These are phyloP conservation scores for Volvariella surrecta DNA, from an alignment of 1,284 basidiomycete species.

Conservation along the genomic window DNA sequence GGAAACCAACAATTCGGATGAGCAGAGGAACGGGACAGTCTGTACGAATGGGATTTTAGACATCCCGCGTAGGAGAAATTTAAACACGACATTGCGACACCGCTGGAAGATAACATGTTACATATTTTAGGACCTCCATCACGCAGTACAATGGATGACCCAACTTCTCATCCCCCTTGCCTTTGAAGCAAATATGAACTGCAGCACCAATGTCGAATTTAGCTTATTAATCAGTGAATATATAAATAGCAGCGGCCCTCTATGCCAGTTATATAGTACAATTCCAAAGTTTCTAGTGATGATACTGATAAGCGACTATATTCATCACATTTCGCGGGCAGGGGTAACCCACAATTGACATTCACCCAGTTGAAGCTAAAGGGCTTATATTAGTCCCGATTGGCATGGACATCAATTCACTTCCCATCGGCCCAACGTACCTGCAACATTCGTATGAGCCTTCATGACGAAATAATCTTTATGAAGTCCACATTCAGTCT, in stretches of 20 bases:
- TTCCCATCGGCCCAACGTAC: no score
- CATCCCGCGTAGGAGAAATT: background rate
- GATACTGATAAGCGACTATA: no score
- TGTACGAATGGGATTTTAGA: background rate
- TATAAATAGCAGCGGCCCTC: background rate
- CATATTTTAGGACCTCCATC: background rate
- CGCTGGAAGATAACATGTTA: background rate
- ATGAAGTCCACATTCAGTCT: constrained; percentile 96
- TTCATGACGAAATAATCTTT: constrained; percentile 77
- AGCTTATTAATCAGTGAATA: background rate
- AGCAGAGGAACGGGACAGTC: no score
- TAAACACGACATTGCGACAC: background rate
- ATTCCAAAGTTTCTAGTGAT: no score
- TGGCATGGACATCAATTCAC: no score
- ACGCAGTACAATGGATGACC: background rate
- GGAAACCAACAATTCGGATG: no score
- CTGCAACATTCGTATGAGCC: constrained; percentile 30
- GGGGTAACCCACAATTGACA: no score
- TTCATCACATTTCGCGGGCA: no score
- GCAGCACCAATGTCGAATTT: background rate
- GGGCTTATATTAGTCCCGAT: no score
- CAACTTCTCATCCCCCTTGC: background rate
- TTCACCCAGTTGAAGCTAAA: no score
- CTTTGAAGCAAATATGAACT: no score
- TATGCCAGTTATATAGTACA: background rate